Base-by-base conservation (phyloP, 2,329 filamentous ascomycete species). In the Cladosporium sp. region DNA sequence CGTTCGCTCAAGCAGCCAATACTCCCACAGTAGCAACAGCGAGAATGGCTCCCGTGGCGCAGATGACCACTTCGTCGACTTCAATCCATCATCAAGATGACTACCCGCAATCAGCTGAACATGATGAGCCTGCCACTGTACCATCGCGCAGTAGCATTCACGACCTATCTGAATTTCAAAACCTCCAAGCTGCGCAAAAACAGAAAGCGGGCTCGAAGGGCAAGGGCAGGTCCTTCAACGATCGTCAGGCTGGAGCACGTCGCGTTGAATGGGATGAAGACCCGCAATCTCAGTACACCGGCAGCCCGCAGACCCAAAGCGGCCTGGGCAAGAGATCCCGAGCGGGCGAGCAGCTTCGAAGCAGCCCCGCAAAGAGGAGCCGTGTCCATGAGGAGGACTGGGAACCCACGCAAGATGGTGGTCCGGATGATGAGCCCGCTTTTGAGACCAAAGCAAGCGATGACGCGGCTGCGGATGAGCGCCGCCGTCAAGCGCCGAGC, bases 361-460 rank as follows among this genome's bases (percentile, higher is more conserved):
- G 57, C 60, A 56, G 64, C 65, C 54, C 56, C 63, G 45, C 42
- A 59, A 54, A 52, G 63, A 56, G 40, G 55, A 38, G 52, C n/a
- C 63, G 63, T 9, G 69, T 65, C 9, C 22, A 28, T 28, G 59
- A 69, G 2, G 65, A 68, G 4, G 60, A 62, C 7, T 61, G 56
- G 43, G 61, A 63, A 1, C 62, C 65, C 0, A 66, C 66, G 8
- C 66, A 70, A 43, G 73, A 75, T 8, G 40, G 13, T 16, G 48
- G 48, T 14, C 48, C 48, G 9, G 40, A 50, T 11, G 48, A 50
- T 5, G 48, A 50, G 9, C 40, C 43, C 16, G 74, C 68, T 1
- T 79, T 78, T 53, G 70, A 76, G 37, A 63, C 63, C 2, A 67
- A 71, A 46, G 61, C 61, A 6, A 71, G 72, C 10, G 61, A 63